Base-by-base conservation (phyloP, 2,329 filamentous ascomycete genomes). In the Botrytis fragariae region DNA sequence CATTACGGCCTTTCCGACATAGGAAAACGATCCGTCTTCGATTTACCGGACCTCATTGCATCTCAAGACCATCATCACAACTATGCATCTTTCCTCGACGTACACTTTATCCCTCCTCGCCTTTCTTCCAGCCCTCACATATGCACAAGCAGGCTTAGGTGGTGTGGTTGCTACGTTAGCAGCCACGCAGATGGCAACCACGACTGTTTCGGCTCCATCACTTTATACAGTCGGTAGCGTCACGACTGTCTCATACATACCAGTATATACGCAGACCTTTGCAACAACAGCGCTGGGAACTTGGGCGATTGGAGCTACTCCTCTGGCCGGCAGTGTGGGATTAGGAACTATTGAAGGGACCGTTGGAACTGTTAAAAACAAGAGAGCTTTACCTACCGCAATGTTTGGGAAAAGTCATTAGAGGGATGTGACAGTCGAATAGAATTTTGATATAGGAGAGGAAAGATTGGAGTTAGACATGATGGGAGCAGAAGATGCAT, bases 211-310 rank as follows among this genome's bases (percentile, higher is more conserved):
- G 8, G 60, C 54, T 10, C 62, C 61, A 72, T 74, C 72, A 29
- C 65, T 73, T 25, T 35, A 48, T 7, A 73, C 71, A 5, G 7
- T 39, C 0, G 65, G 16, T 39, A 67, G 65, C 5, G 51, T 67
- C 1, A 73, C 71, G 3, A 54, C 65, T 12, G 57, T 70, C 2
- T 44, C 45, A 25, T 42, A 48, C 10, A 70, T 62, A 35, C 44
- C n/a, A 8, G 29, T 35, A 18, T 78, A 78, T 35, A 80, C 78
- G 32, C 77, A 79, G 73, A 80, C 78, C 2, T 80, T 80, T 76
- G 79, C 79, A 12, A 67, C 72, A 7, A 80, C 79, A 35, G 77
- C 79, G 9, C 68, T 80, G 69, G 79, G 79, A 8, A 77, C 74
- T 25, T 80, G 79, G 79, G 74, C 72, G 22, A 61, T 80, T 25